Evolutionary conservation across 495 filamentous ascomycete genomes (phyloP).

Genomic region (Penicillium canariense): DNA sequence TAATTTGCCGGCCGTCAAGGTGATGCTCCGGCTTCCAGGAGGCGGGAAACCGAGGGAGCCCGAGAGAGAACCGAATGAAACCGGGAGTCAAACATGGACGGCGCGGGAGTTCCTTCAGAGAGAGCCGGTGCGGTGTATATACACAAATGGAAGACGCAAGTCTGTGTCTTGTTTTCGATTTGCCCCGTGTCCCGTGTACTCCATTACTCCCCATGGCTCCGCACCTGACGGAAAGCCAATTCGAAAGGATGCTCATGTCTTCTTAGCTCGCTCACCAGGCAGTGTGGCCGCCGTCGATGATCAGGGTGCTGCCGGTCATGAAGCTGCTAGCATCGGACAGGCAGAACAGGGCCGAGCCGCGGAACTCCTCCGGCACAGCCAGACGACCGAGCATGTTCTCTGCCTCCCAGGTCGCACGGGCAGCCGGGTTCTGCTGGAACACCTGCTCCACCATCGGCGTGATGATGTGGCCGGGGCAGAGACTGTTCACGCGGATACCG

Average conservation of each 20-base stretch:
- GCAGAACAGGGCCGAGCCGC: constrained; percentile 59
- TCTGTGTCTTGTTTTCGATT: background rate
- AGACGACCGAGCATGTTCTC: constrained; percentile 70
- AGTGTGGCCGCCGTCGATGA: constrained; percentile 64
- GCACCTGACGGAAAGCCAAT: background rate
- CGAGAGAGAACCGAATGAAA: background rate
- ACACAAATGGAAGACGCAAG: background rate
- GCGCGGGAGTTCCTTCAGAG: background rate
- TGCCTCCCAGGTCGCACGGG: constrained; percentile 58
- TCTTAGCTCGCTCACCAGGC: constrained; percentile 40
- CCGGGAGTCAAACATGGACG: background rate
- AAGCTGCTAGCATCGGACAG: constrained; percentile 66
- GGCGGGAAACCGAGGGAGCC: background rate
- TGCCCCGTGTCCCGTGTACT: background rate
- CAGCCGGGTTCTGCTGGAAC: constrained; percentile 61
- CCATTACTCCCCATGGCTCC: background rate
- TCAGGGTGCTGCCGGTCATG: constrained; percentile 64
- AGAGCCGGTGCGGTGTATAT: background rate
- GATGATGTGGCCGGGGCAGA: constrained; percentile 68
- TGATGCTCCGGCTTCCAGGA: too few relatives aligned
- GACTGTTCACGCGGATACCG: constrained; percentile 64
- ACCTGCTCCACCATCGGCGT: constrained; percentile 71
- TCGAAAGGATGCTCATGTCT: background rate
- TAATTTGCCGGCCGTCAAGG: too few relatives aligned
- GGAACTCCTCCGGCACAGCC: constrained; percentile 62